Percentiles rank a stretch among this genome's conserved stretches.
These are phyloP conservation scores for Talaromyces piceae DNA, from an alignment of 2,329 filamentous ascomycete genomes.

Conservation along the genomic window DNA sequence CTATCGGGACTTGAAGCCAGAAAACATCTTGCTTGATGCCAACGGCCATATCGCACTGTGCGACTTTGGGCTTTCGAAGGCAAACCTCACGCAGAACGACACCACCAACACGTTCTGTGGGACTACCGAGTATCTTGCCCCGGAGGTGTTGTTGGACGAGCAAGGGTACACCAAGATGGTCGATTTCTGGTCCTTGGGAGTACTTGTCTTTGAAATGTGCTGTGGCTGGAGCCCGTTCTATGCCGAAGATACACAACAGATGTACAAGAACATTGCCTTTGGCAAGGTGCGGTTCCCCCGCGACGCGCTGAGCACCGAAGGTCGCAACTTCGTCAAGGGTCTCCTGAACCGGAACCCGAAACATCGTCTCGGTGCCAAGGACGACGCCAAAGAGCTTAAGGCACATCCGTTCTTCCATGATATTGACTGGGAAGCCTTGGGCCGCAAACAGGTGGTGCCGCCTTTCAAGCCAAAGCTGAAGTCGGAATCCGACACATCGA, in stretches of 20 bases:
- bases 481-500: conserved; percentile 91
- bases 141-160: conserved; percentile 90
- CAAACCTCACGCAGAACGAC: conserved; percentile 91
- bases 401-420: conserved; percentile 90
- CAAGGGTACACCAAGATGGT: conserved; percentile 99
- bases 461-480: conserved; percentile 98
- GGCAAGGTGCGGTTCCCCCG: conserved; percentile 95
- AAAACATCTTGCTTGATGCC: conserved; percentile 93
- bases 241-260: conserved; percentile 97
- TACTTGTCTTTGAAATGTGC: conserved; percentile 99
- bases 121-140: conserved; percentile 94
- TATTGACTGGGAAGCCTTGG: conserved; percentile 81
- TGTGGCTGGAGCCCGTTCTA: conserved; percentile 99
- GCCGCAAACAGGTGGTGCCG: conserved; percentile 86
- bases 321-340: conserved; percentile 96
- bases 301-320: conserved; percentile 89
- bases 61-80: conserved; percentile 96
- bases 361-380: conserved; percentile 82
- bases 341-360: conserved; percentile 94
- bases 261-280: conserved; percentile 99
- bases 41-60: conserved; percentile 97
- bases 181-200: conserved; percentile 97
- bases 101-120: conserved; percentile 99
- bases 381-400: conserved; percentile 91
- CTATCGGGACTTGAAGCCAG: conserved; percentile 93